A percentile compares a stretch with the other conserved stretches of the same genome.
Conservation (phyloP, 108 stramenopile species). For the Cyclotella cryptica region DNA sequence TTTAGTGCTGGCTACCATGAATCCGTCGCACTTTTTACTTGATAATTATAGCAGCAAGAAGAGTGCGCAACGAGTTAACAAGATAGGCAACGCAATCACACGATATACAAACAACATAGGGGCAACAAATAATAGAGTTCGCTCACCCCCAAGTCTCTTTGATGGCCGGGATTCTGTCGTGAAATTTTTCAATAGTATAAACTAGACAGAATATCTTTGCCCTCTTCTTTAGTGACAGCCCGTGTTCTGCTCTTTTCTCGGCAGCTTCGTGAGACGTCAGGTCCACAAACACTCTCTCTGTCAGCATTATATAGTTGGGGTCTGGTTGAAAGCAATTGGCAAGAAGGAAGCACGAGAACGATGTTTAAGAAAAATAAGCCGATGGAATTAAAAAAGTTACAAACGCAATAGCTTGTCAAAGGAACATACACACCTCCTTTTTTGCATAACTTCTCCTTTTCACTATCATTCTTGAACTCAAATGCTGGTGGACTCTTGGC, state of each 20-base stretch:
- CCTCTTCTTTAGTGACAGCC: slow-evolving; percentile 56
- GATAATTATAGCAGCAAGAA: neutral
- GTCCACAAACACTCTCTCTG: slow-evolving; percentile 77
- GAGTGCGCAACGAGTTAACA: neutral
- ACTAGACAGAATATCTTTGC: slow-evolving; percentile 89
- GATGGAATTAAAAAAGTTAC: neutral
- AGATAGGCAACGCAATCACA: too few relatives aligned
- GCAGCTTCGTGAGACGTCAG: slow-evolving; percentile 61
- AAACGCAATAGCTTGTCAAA: neutral
- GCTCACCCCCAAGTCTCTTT: slow-evolving; percentile 82
- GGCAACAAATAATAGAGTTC: slow-evolving; percentile 1
- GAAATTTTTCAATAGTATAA: slow-evolving; percentile 80
- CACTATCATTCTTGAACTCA: slow-evolving; percentile 48
- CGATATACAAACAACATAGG: neutral
- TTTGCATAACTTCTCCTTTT: slow-evolving; percentile 29
- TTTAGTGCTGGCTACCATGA: slow-evolving; percentile 91
- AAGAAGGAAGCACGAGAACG: neutral
- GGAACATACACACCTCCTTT: slow-evolving; percentile 48
- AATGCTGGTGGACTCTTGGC: slow-evolving; percentile 75
- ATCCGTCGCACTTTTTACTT: slow-evolving; percentile 95
- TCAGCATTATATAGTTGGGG: slow-evolving; percentile 76
- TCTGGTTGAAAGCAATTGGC: slow-evolving; percentile 9
- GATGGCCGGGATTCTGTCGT: slow-evolving; percentile 72
- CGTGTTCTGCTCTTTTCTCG: slow-evolving; percentile 53
- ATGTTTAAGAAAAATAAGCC: neutral